phyloP scores from a whole-genome alignment of 192 early-diverging fungal species.

The Funneliformis mosseae region DNA sequence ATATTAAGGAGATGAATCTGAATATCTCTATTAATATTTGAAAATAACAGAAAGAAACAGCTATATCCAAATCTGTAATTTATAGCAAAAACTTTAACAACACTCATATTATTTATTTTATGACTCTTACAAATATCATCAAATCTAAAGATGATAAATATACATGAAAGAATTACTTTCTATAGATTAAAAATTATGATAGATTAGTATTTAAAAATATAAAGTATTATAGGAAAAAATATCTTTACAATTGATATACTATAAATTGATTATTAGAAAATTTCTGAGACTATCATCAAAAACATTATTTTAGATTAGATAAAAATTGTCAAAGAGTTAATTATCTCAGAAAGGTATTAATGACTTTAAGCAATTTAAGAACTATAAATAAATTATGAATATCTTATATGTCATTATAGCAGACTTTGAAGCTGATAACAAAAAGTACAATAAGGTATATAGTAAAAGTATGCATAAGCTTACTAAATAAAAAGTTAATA shows the following conservation, averaged over 20 bases:
- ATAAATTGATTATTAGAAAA: neutral
- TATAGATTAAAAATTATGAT: constrained; percentile 10
- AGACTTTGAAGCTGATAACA: constrained; percentile 4
- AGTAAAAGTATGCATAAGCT: neutral
- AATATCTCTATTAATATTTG: neutral
- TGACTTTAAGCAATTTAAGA: constrained; percentile 17
- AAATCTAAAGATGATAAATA: neutral
- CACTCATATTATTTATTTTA: neutral
- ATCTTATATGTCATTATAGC: neutral
- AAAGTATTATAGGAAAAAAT: neutral
- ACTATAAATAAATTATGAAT: neutral
- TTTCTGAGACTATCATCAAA: neutral
- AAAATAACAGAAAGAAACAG: neutral
- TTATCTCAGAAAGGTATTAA: neutral
- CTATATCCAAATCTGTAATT: neutral
- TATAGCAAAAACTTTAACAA: neutral
- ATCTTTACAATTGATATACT: constrained; percentile 7
- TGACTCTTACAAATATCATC: neutral
- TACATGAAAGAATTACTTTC: neutral
- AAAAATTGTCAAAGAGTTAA: neutral
- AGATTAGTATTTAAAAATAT: neutral
- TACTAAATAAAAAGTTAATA: constrained; percentile 16
- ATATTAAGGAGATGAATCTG: too few relatives aligned
- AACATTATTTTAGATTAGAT: neutral
- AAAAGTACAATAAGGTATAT: neutral